Percentiles rank a stretch among this genome's conserved stretches.
Conservation (phyloP, 208 protist genomes). For the Crithidia thermophila region DNA sequence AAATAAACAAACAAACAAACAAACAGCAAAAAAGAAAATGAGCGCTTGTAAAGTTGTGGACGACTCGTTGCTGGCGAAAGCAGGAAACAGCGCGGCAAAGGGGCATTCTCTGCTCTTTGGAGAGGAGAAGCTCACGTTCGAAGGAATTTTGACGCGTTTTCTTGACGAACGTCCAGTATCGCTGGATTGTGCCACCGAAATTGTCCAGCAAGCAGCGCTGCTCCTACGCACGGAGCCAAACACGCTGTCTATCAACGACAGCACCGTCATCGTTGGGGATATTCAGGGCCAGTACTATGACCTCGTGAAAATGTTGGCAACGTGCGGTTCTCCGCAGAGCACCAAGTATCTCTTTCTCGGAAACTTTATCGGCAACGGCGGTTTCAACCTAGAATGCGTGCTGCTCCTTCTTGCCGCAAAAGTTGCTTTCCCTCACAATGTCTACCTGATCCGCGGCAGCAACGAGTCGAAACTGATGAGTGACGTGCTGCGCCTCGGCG, state of each 20-base stretch:
- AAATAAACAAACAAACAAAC: no score
- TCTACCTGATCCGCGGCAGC: slow-evolving; percentile 95
- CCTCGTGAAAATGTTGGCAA: slow-evolving; percentile 79
- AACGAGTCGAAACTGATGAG: slow-evolving; percentile 91
- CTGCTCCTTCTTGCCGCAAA: slow-evolving; percentile 97
- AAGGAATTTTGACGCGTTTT: slow-evolving; percentile 68
- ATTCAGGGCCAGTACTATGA: slow-evolving; percentile 96
- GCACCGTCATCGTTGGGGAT: slow-evolving; percentile 93
- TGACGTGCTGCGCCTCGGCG: slow-evolving; percentile 91
- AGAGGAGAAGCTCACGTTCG: slow-evolving; percentile 21
- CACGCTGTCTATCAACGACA: slow-evolving; percentile 47
- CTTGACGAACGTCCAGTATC: slow-evolving; percentile 51
- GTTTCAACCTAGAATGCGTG: slow-evolving; percentile 97
- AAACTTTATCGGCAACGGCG: slow-evolving; percentile 98
- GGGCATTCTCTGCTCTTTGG: background rate
- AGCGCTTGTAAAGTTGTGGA: no score
- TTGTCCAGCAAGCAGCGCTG: slow-evolving; percentile 57
- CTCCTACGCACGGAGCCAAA: slow-evolving; percentile 69
- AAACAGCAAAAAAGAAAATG: background rate
- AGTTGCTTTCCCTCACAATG: slow-evolving; percentile 80
- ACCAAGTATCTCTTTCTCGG: slow-evolving; percentile 98
- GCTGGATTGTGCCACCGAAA: slow-evolving; percentile 51
- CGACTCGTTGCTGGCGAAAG: background rate
- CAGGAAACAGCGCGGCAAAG: background rate
- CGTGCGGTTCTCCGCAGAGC: slow-evolving; percentile 58